Conservation (phyloP, 495 filamentous ascomycete genomes). For the Neurospora africana region DNA sequence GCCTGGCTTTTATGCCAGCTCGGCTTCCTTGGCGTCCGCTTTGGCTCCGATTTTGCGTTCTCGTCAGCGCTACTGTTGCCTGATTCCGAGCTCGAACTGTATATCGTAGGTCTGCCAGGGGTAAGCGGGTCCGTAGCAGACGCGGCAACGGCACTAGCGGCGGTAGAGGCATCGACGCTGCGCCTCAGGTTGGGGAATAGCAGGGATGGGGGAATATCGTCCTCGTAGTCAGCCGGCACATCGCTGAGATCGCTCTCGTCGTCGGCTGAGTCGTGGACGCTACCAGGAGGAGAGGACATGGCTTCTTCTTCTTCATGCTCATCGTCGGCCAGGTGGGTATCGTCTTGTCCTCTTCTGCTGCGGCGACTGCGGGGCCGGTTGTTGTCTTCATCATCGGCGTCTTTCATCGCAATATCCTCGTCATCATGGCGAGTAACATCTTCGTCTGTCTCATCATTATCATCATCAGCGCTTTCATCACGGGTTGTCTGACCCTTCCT, state of each 20-base stretch:
- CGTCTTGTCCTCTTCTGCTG: conserved; percentile 11
- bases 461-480: conserved; percentile 18
- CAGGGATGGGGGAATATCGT: conserved; percentile 31
- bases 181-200: conserved; percentile 36
- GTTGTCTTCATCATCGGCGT: conserved; percentile 17
- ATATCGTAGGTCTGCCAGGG: neutral
- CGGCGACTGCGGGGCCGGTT: neutral
- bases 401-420: conserved; percentile 25
- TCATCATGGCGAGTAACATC: conserved; percentile 7
- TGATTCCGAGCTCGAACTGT: conserved; percentile 5
- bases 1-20: conserved; percentile 18
- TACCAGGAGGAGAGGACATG: conserved; percentile 38
- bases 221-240: conserved; percentile 42
- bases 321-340: conserved; percentile 16
- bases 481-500: conserved; percentile 18
- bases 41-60: conserved; percentile 9
- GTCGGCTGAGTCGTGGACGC: conserved; percentile 64
- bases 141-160: conserved; percentile 1
- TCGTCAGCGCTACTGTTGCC: conserved; percentile 16
- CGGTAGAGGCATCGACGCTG: conserved; percentile 19
- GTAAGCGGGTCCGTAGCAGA: neutral
- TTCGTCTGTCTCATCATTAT: conserved; percentile 9
- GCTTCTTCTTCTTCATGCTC: conserved; percentile 25
- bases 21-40: conserved; percentile 14
- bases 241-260: conserved; percentile 77